Conservation (phyloP, 2,329 filamentous ascomycete genomes). For the Atkinsonella hypoxylon region DNA sequence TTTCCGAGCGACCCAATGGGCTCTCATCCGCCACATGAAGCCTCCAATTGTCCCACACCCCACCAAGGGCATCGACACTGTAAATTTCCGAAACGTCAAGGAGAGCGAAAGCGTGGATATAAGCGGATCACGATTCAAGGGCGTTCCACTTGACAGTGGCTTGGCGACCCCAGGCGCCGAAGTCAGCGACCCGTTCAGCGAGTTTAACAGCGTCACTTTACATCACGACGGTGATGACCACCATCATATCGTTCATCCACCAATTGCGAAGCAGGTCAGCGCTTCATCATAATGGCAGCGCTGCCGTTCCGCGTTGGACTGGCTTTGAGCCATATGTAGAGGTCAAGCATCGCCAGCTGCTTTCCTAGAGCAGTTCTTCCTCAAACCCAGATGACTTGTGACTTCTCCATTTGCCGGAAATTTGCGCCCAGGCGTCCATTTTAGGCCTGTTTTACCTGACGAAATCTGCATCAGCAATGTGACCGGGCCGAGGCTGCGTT, state of each 20-base stretch:
- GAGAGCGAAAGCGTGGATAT: constrained; percentile 93
- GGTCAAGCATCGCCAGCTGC: not conserved
- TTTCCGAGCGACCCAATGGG: constrained; percentile 94
- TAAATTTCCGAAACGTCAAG: constrained; percentile 97
- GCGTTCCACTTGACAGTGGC: constrained; percentile 77
- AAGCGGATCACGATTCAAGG: constrained; percentile 52
- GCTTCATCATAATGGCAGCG: constrained; percentile 6
- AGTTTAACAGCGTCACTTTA: constrained; percentile 96
- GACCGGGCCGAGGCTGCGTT: not conserved
- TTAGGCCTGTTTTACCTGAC: not conserved
- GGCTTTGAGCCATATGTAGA: not conserved
- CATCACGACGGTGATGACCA: constrained; percentile 89
- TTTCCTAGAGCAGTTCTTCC: no score
- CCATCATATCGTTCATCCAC: constrained; percentile 16
- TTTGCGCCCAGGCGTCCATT: no score
- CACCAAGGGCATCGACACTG: constrained; percentile 79
- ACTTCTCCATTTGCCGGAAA: not conserved
- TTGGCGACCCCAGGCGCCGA: constrained; percentile 77
- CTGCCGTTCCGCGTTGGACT: not conserved
- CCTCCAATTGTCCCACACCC: constrained; percentile 92
- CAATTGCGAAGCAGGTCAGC: constrained; percentile 1
- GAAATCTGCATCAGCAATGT: not conserved
- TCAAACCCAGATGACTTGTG: not conserved
- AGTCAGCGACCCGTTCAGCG: constrained; percentile 81
- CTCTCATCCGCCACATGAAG: constrained; percentile 92